Conservation (phyloP, 495 filamentous ascomycete species). For the Lasiosphaeriaceae sp. region DNA sequence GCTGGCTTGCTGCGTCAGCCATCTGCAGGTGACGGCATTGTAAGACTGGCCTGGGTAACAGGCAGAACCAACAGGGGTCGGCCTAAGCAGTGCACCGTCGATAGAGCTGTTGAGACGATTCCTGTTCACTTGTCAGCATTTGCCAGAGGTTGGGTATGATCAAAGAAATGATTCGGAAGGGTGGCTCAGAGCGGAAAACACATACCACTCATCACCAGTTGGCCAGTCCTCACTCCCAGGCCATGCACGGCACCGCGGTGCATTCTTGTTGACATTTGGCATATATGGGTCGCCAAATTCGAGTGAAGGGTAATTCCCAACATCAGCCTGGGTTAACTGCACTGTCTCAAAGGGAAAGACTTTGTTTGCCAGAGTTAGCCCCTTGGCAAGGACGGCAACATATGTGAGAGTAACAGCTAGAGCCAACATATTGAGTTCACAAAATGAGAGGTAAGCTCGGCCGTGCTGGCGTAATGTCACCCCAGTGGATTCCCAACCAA, state of each 20-base stretch:
- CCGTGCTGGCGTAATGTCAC: too few relatives aligned
- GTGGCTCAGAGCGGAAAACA: too few relatives aligned
- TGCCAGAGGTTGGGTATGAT: neutral
- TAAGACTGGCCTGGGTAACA: conserved; percentile 50
- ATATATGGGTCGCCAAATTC: conserved; percentile 21
- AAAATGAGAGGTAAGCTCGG: too few relatives aligned
- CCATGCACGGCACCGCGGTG: conserved; percentile 8
- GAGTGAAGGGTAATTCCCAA: conserved; percentile 30
- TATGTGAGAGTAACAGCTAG: too few relatives aligned
- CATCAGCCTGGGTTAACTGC: conserved; percentile 25
- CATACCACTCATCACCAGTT: conserved; percentile 34
- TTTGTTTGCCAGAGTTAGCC: too few relatives aligned
- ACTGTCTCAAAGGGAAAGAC: conserved; percentile 30
- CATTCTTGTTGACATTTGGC: neutral
- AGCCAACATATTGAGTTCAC: too few relatives aligned
- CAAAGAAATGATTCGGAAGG: too few relatives aligned
- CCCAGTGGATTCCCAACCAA: too few relatives aligned
- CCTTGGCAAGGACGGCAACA: too few relatives aligned
- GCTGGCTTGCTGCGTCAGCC: conserved; percentile 16
- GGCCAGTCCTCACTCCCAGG: conserved; percentile 38
- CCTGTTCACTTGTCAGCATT: neutral
- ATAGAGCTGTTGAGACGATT: conserved; percentile 40
- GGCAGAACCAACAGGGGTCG: conserved; percentile 46
- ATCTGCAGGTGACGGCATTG: conserved; percentile 39
- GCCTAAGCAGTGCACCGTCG: conserved; percentile 44